Percentiles rank a stretch among this genome's conserved stretches.
Conservation (phyloP, 805 yeast species). For the Saccharomyces jurei region DNA sequence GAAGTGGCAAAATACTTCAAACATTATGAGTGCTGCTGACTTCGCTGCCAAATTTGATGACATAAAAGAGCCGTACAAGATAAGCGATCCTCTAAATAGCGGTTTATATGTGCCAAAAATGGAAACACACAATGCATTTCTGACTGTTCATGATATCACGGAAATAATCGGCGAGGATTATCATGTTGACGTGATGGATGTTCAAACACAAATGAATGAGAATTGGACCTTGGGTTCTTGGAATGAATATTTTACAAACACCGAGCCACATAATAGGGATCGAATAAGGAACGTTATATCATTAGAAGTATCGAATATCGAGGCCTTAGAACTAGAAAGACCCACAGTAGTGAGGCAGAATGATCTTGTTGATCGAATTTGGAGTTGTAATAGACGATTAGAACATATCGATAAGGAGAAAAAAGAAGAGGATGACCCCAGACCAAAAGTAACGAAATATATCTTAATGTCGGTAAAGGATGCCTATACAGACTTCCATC, state of each 20-base stretch:
- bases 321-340: slow-evolving; percentile 46
- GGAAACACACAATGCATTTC: slow-evolving; percentile 2
- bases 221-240: slow-evolving; percentile 64
- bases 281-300: slow-evolving; percentile 74
- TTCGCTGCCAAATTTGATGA: slow-evolving; percentile 14
- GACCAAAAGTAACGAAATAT: slow-evolving; percentile 65
- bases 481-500: slow-evolving; percentile 82
- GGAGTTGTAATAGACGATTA: slow-evolving; percentile 34
- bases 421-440: slow-evolving; percentile 10
- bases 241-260: slow-evolving; percentile 57
- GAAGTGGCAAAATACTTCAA: slow-evolving; percentile 14
- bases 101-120: slow-evolving; percentile 14
- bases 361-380: slow-evolving; percentile 64
- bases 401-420: background rate
- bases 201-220: slow-evolving; percentile 59
- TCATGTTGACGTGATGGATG: slow-evolving; percentile 81
- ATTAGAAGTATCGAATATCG: slow-evolving; percentile 60
- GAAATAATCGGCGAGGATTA: slow-evolving; percentile 52
- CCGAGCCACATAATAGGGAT: slow-evolving; percentile 41
- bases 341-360: slow-evolving; percentile 58
- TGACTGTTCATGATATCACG: slow-evolving; percentile 26
- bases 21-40: slow-evolving; percentile 8
- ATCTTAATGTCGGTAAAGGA: slow-evolving; percentile 77
- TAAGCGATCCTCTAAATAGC: slow-evolving; percentile 17
- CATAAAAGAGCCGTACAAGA: slow-evolving; percentile 15